phyloP scores from a whole-genome alignment of 495 filamentous ascomycete species.

The Chaetomium fimeti region DNA sequence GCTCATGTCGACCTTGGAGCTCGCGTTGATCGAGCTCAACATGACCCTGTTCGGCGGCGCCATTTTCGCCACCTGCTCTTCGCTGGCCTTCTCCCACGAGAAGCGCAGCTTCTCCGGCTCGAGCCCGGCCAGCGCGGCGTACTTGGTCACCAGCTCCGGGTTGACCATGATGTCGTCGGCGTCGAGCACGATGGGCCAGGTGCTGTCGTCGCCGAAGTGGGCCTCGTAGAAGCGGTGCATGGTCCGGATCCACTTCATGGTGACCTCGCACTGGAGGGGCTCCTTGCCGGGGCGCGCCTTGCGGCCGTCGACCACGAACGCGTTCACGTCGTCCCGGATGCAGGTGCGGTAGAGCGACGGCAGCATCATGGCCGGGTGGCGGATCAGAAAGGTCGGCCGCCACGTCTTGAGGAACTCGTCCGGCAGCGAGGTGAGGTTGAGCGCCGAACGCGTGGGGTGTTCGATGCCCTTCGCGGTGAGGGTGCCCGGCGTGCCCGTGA shows the following conservation, averaged over 20 bases:
- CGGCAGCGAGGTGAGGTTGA: slow-evolving; percentile 14
- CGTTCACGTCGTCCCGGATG: background rate
- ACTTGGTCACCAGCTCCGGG: background rate
- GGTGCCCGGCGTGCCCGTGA: background rate
- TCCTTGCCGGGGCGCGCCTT: background rate
- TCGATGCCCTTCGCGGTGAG: background rate
- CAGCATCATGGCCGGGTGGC: slow-evolving; percentile 18
- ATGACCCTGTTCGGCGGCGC: background rate
- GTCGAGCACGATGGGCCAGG: slow-evolving; percentile 12
- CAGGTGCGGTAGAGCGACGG: slow-evolving; percentile 19
- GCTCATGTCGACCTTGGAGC: slow-evolving; percentile 6
- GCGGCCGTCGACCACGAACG: background rate
- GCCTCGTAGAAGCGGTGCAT: background rate
- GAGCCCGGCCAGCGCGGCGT: slow-evolving; percentile 1
- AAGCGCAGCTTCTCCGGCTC: background rate
- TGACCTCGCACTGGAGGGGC: background rate
- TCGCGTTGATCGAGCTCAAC: background rate
- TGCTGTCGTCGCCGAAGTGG: background rate
- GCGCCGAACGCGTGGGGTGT: slow-evolving; percentile 2
- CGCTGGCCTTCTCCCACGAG: background rate
- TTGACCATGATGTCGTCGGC: slow-evolving; percentile 13
- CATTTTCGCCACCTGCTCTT: background rate
- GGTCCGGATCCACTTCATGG: slow-evolving; percentile 2
- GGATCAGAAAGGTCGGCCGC: slow-evolving; percentile 16
- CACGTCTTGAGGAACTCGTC: slow-evolving; percentile 15